Evolutionary conservation across 2,329 filamentous ascomycete genomes (phyloP), one percentile per base, ranked within the genome.

Genomic region (Aureobasidium sp.): DNA sequence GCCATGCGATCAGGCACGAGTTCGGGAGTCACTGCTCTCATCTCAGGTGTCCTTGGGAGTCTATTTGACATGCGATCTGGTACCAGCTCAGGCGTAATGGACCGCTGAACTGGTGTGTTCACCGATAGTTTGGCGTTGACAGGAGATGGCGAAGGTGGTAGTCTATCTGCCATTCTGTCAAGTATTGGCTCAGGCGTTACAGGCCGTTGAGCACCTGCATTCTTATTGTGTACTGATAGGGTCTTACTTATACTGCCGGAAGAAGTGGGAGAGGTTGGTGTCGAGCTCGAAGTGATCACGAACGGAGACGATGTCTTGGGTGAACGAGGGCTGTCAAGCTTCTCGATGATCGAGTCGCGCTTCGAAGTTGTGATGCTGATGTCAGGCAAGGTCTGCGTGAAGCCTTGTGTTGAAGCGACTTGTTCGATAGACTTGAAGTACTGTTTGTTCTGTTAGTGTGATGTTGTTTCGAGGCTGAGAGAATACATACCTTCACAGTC

Each of bases 371-470:
- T 67, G 48, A 66, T 64, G 45, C 69, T 70, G 54, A 66, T 67
- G 9, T 70, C 68, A 5, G 74, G 73, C 29, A 80, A 70, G 63
- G 72, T 73, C 67, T 80, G 78, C 15, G 71, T 73, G 66, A 78
- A 77, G 5, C 77, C 77, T 61, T 77, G 71, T 53, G 76, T 74
- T 19, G 69, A 70, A 22, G 76, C 76, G 57, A 79, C 77, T 64
- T 72, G 72, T 66, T 80, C 78, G 67, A 80, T 80, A 60, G 75
- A 77, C 70, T 78, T 78, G 71, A 80, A 80, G 69, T 80, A 79
- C 70, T 69, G 71, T 27, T 29, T 15, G 1, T 37, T 7, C 8
- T n/a, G 3, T 59, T 17, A 59, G 31, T 17, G 39, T 24, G 27
- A 19, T 14, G 9, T 29, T 31, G 14, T 39, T 2, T 11, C 8